Evolutionary conservation across 345 rosid genomes (phyloP), one percentile per base, ranked within the genome.

Genomic region (Murraya koenigii): DNA sequence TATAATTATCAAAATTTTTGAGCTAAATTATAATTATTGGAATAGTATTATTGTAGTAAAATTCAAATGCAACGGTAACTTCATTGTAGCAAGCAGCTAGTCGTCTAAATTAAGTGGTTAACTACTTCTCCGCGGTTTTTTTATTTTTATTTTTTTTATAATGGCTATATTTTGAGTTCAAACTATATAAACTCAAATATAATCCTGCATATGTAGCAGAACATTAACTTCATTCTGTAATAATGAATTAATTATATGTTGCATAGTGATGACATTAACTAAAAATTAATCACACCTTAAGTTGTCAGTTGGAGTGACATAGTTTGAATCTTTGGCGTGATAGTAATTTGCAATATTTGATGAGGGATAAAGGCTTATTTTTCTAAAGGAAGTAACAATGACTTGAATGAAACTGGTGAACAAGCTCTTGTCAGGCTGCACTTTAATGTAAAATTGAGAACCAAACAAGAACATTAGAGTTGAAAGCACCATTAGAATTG

Each of bases 381-480:
- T 38, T 15, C 26, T 61, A 26, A 60, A 8, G 47, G 69, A 39
- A 28, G 77, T 41, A 66, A 61, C 85, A 2, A 73, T n/a, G 8
- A 72, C 85, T 75, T 80, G 83, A 11, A 71, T 71, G 39, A 85
- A 66, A 33, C 87, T 66, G 3, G 78, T 82, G 75, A 85, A 65
- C 66, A 82, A 78, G 77, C 76, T 75, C 65, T 38, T 72, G 49
- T 65, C 76, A 4, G 80, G 66, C 59, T 76, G 80, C 74, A 28
- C 33, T 66, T 85, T 82, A 19, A 85, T 36, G 41, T 85, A 85
- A 25, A 77, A 44, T 3, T 54, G 36, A 8, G 85, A 85, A 52
- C 81, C 87, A 32, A 77, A 44, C 20, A 85, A 56, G 66, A 82
- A 80, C 30, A 80, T 68, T n/a, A 72, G 25, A 25, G 83, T 44